Percentiles rank a stretch among this genome's conserved stretches.
These are phyloP conservation scores for Candida sanyaensis DNA, from an alignment of 1,139 yeast genomes.

Conservation along the genomic window DNA sequence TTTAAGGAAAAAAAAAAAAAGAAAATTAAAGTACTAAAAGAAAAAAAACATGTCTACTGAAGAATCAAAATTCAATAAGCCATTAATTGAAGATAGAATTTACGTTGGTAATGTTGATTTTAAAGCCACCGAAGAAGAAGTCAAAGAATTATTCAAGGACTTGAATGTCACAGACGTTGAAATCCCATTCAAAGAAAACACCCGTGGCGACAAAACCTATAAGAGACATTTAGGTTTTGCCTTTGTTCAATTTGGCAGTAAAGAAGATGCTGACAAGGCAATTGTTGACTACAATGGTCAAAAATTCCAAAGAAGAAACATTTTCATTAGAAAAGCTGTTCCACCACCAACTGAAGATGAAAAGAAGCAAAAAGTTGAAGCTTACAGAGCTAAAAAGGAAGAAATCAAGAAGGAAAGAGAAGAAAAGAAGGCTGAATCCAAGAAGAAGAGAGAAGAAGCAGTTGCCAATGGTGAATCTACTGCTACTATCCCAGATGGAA, in stretches of 20 bases:
- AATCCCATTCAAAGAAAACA: constrained; percentile 40
- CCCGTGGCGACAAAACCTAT: constrained; percentile 32
- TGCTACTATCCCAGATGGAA: constrained; percentile 46
- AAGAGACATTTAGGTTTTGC: constrained; percentile 54
- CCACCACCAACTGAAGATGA: constrained; percentile 56
- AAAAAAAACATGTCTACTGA: constrained; percentile 17
- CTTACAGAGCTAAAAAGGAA: constrained; percentile 36
- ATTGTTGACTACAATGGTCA: constrained; percentile 45
- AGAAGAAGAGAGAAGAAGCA: constrained; percentile 18
- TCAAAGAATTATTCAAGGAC: constrained; percentile 42
- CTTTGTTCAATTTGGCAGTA: constrained; percentile 52
- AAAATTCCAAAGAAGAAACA: constrained; percentile 47
- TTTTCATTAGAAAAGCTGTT: constrained; percentile 52
- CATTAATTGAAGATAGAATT: constrained; percentile 44
- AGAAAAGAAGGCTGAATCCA: constrained; percentile 18
- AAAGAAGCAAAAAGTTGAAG: constrained; percentile 39
- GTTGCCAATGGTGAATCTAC: constrained; percentile 13
- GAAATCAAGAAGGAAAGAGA: constrained; percentile 25
- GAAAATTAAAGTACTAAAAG: too few species aligned
- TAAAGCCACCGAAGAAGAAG: constrained; percentile 53
- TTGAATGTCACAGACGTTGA: constrained; percentile 40
- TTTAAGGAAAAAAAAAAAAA: background rate
- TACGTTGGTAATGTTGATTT: constrained; percentile 57
- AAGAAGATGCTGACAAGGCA: constrained; percentile 50
- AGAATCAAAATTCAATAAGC: constrained; percentile 21